A percentile compares a stretch with the other conserved stretches of the same genome.
These are phyloP conservation scores for Dothistroma septosporum DNA, from an alignment of 2,329 filamentous ascomycete genomes.

Conservation along the genomic window DNA sequence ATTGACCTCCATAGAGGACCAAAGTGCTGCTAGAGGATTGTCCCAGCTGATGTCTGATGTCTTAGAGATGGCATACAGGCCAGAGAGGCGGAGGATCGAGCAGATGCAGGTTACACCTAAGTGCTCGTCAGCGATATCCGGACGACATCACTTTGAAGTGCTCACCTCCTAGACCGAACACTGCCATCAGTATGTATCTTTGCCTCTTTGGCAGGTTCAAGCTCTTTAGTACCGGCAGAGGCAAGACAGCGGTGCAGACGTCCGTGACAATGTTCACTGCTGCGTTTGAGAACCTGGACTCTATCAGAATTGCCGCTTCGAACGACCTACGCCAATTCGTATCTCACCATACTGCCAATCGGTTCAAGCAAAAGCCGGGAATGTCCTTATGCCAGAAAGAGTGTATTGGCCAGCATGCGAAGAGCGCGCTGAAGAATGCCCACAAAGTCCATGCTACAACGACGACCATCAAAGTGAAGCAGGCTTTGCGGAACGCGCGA, in stretches of 20 bases:
- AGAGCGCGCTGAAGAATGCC: conserved; percentile 30
- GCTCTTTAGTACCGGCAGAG: conserved; percentile 32
- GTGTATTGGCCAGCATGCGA: conserved; percentile 31
- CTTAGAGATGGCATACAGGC: conserved; percentile 26
- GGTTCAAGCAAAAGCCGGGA: conserved; percentile 24
- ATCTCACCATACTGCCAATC: conserved; percentile 30
- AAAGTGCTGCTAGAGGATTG: conserved; percentile 27
- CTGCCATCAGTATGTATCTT: conserved; percentile 30
- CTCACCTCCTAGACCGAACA: conserved; percentile 33
- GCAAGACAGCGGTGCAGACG: conserved; percentile 31
- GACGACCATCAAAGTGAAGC: conserved; percentile 27
- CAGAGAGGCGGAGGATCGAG: conserved; percentile 27
- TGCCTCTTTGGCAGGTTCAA: conserved; percentile 31
- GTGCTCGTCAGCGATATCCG: not conserved
- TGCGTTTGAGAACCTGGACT: conserved; percentile 28
- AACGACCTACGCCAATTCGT: not conserved
- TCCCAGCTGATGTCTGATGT: conserved; percentile 28
- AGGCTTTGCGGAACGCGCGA: conserved; percentile 24
- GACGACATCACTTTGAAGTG: not conserved
- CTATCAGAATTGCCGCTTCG: not conserved
- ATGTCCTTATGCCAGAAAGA: conserved; percentile 29
- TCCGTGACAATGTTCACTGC: conserved; percentile 35
- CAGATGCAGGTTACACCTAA: conserved; percentile 27
- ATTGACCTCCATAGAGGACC: conserved; percentile 29
- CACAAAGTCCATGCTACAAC: conserved; percentile 29